Base-by-base conservation (phyloP, 1,139 yeast genomes). In the Suhomyces terraborum region DNA sequence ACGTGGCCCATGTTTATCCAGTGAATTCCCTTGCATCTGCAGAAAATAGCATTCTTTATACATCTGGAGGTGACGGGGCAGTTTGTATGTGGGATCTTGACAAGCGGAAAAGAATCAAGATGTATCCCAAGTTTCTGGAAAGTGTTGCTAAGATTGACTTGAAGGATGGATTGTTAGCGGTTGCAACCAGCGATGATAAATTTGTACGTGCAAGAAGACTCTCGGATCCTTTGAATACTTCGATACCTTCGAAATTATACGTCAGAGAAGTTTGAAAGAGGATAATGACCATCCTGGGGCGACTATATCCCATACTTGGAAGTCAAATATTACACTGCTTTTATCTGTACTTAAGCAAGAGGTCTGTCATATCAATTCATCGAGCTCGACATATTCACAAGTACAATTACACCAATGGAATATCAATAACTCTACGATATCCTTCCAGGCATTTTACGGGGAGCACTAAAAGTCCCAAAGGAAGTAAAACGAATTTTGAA, bases 11-110 rank as follows among this genome's bases (percentile, higher is more conserved):
- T 36, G 95, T 87, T 1, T 82, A 79, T 33, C 95, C 96, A 0
- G 89, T 91, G 8, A 87, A 88, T 51, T 72, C 87, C 0, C 57
- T 88, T 7, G 70, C 71, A 10, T 84, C 84, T 54, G 77, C 77
- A 48, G 73, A 74, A 2, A 63, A 64, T 42, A 65, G 67, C 13
- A 72, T 80, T 0, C 42, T 48, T 5, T 82, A 80, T 56, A 85
- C 96, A 0, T 88, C 83, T 1, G 96, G 95, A 0, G 80, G 91
- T 0, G 96, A 89, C 60, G 82, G 88, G 0, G 66, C 76, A 31
- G 78, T 88, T 1, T 84, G 88, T 49, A 61, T 83, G 14, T 89
- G 98, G 98, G 88, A 87, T 54, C 77, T 77, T 58, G 67, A 72
- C 35, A 69, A 80, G 28, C 71, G 81, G 42, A 84, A 80, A 60